A percentile compares a stretch with the other conserved stretches of the same genome.
These are phyloP conservation scores for Juncus inflexus DNA, from an alignment of 176 grass and related monocot genomes.

Conservation along the genomic window DNA sequence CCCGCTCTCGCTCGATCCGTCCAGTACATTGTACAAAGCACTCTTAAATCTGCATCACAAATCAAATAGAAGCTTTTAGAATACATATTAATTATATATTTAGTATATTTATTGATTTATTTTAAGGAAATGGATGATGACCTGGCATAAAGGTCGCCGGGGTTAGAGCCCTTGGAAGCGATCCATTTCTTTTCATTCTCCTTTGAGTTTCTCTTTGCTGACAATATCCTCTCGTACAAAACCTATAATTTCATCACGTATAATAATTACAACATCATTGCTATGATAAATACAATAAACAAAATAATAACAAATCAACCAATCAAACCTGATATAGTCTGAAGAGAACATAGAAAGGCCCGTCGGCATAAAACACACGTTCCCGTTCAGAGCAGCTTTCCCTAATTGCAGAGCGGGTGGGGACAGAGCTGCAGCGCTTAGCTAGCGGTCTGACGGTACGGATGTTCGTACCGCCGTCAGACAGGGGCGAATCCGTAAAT, in stretches of 20 bases:
- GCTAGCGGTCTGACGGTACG: conserved; percentile 42
- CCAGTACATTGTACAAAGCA: conserved; percentile 51
- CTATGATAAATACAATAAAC: not conserved
- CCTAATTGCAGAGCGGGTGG: conserved; percentile 23
- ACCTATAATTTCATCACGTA: no score
- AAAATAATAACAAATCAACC: not conserved
- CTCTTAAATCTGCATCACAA: conserved; percentile 60
- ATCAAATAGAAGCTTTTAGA: no score
- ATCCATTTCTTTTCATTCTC: conserved; percentile 57
- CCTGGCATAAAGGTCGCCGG: conserved; percentile 49
- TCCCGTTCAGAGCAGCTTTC: no score
- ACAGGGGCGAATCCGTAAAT: conserved; percentile 37
- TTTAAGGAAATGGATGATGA: conserved; percentile 17
- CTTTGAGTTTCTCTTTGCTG: conserved; percentile 58
- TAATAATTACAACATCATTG: no score
- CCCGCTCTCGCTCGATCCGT: conserved; percentile 57
- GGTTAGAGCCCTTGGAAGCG: conserved; percentile 39
- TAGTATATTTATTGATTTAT: no score
- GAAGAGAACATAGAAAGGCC: conserved; percentile 61
- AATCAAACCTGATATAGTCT: conserved; percentile 55
- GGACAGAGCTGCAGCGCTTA: conserved; percentile 39
- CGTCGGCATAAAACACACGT: conserved; percentile 60
- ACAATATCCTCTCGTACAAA: conserved; percentile 64
- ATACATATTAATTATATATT: conserved; percentile 26
- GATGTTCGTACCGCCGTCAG: conserved; percentile 19